These are phyloP conservation scores for Acanthamoeba sp. DNA, from an alignment of 208 protist genomes.

Conservation along the genomic window DNA sequence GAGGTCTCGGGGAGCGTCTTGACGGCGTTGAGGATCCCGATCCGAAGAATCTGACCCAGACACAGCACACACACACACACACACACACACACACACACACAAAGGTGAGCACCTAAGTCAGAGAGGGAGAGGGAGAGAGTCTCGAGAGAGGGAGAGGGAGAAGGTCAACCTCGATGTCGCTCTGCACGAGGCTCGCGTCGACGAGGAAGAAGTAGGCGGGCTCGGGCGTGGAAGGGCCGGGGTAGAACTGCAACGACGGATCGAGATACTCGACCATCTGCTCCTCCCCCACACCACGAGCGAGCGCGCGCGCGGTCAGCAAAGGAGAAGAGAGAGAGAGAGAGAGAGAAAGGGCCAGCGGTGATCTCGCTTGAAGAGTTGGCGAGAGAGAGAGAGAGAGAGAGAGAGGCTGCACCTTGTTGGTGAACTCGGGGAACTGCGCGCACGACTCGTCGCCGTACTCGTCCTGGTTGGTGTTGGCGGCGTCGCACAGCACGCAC, in stretches of 20 bases:
- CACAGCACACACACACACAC: background rate
- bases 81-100: background rate
- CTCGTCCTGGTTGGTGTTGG: constrained; percentile 46
- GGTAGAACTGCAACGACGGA: constrained; percentile 6
- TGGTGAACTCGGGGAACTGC: constrained; percentile 55
- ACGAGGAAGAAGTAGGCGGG: constrained; percentile 31
- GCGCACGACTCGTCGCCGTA: constrained; percentile 48
- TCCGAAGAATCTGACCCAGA: background rate
- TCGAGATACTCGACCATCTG: constrained; percentile 54
- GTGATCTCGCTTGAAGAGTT: too few relatives aligned
- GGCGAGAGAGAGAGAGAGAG: too few relatives aligned
- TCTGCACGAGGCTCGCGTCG: constrained; percentile 29
- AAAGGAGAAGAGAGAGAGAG: too few relatives aligned
- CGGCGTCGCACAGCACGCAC: constrained; percentile 25
- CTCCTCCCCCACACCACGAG: too few relatives aligned
- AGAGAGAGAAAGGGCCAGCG: too few relatives aligned
- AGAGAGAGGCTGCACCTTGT: background rate
- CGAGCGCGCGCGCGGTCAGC: background rate
- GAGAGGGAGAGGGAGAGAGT: background rate
- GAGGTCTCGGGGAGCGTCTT: background rate
- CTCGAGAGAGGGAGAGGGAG: too few relatives aligned
- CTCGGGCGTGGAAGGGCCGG: background rate
- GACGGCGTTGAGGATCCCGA: constrained; percentile 33
- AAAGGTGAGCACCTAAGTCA: background rate
- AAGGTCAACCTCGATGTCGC: constrained; percentile 60